A percentile compares a stretch with the other conserved stretches of the same genome.
Conservation (phyloP, 345 rosid genomes). For the Eucalyptus brandiana region DNA sequence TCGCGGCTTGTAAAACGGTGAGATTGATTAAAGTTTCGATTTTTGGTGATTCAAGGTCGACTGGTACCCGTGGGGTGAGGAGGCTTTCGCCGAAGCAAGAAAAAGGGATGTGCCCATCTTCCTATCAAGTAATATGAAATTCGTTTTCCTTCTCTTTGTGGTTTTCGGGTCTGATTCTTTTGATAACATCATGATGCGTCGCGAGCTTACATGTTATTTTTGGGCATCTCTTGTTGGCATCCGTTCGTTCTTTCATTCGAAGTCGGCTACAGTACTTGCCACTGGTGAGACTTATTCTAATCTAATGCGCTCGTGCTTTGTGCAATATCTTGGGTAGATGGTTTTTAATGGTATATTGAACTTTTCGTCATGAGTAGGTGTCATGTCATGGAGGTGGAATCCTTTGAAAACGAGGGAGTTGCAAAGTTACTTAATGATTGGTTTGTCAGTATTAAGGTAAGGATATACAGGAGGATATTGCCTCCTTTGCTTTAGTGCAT, state of each 20-base stretch:
- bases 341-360: not conserved
- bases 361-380: slow-evolving; percentile 38
- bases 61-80: slow-evolving; percentile 95
- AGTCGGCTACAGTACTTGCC: slow-evolving; percentile 99
- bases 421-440: slow-evolving; percentile 71
- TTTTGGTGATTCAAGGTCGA: slow-evolving; percentile 37
- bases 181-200: not conserved
- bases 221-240: not conserved
- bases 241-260: slow-evolving; percentile 16
- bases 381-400: slow-evolving; percentile 97
- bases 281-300: slow-evolving; percentile 56
- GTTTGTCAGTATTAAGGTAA: slow-evolving; percentile 86
- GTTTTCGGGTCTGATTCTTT: not conserved
- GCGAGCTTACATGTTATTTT: not conserved
- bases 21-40: not conserved
- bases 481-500: not conserved
- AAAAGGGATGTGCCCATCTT: slow-evolving; percentile 84
- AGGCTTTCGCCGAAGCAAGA: slow-evolving; percentile 80
- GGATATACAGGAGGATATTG: not conserved
- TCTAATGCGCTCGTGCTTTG: not conserved
- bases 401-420: slow-evolving; percentile 68
- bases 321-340: not conserved
- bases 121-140: slow-evolving; percentile 51
- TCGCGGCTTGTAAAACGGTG: not conserved
- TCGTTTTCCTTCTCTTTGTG: not conserved